phyloP scores from a whole-genome alignment of 2,329 filamentous ascomycete species.

The Paradendryphiella salina region DNA sequence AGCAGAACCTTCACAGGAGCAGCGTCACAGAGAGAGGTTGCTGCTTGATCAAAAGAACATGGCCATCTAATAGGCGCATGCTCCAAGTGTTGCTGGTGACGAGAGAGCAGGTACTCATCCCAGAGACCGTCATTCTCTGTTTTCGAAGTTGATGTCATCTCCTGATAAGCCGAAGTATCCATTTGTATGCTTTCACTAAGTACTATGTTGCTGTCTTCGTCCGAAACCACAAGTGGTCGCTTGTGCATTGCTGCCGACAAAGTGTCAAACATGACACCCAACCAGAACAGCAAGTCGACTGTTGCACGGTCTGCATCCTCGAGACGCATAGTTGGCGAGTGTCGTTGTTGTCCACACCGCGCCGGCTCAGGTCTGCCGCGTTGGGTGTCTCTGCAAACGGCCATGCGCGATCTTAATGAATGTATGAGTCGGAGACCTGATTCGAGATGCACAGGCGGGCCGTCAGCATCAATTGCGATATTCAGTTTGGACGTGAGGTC shows the following conservation, averaged over 20 bases:
- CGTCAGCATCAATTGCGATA: constrained; percentile 42
- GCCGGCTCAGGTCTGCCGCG: constrained; percentile 11
- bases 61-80: constrained; percentile 53
- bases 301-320: constrained; percentile 51
- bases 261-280: constrained; percentile 63
- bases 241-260: constrained; percentile 59
- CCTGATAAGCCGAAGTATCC: neutral
- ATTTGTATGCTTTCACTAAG: constrained; percentile 16
- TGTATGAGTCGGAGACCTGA: constrained; percentile 49
- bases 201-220: constrained; percentile 52
- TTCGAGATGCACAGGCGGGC: constrained; percentile 48
- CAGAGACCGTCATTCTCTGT: constrained; percentile 34
- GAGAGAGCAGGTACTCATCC: constrained; percentile 48
- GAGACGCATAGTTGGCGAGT: constrained; percentile 24
- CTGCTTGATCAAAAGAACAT: constrained; percentile 58
- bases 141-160: neutral
- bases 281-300: constrained; percentile 60
- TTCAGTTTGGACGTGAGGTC: constrained; percentile 39
- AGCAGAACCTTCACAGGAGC: constrained; percentile 63
- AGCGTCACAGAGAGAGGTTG: constrained; percentile 55
- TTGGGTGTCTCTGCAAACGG: constrained; percentile 22
- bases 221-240: constrained; percentile 51
- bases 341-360: constrained; percentile 20
- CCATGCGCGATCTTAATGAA: constrained; percentile 38
- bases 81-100: constrained; percentile 25